Conservation (phyloP, 768 basidiomycete species). For the Hydnum rufescens region DNA sequence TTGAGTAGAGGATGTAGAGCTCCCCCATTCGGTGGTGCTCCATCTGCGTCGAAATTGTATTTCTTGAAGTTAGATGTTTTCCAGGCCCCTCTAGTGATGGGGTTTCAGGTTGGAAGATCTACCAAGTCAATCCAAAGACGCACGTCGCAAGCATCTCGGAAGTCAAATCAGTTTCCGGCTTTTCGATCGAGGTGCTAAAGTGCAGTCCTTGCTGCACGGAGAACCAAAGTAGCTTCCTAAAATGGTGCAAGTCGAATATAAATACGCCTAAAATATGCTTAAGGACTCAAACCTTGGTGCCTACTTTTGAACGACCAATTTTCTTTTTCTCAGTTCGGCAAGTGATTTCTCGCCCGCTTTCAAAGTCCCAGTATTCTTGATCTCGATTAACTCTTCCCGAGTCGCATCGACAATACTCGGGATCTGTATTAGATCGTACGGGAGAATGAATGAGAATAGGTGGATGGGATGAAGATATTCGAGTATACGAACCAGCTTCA, state of each 20-base stretch:
- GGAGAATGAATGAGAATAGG: neutral
- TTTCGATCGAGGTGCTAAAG: slow-evolving; percentile 80
- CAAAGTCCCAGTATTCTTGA: slow-evolving; percentile 53
- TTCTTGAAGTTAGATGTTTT: slow-evolving; percentile 87
- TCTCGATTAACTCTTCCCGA: slow-evolving; percentile 48
- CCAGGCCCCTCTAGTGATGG: slow-evolving; percentile 63
- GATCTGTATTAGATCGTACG: slow-evolving; percentile 24
- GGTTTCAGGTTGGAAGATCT: neutral
- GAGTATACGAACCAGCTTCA: slow-evolving; percentile 48
- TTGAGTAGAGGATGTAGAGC: slow-evolving; percentile 92
- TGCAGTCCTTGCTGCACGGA: slow-evolving; percentile 62
- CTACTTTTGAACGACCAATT: slow-evolving; percentile 69
- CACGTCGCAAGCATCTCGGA: slow-evolving; percentile 88
- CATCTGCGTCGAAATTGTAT: slow-evolving; percentile 97
- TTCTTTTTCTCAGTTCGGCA: slow-evolving; percentile 79
- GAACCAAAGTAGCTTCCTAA: slow-evolving; percentile 92
- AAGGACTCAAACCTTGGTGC: slow-evolving; percentile 5
- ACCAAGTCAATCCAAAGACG: slow-evolving; percentile 15
- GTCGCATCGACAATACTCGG: slow-evolving; percentile 52
- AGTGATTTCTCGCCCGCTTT: slow-evolving; percentile 60
- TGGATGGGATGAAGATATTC: neutral
- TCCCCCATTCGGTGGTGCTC: slow-evolving; percentile 62
- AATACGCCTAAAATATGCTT: neutral
- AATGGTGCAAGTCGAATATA: neutral
- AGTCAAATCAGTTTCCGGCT: slow-evolving; percentile 91